Evolutionary conservation across 2,329 filamentous ascomycete species (phyloP), one percentile per base, ranked within the genome.

Genomic region (Sordariomycetes sp.): DNA sequence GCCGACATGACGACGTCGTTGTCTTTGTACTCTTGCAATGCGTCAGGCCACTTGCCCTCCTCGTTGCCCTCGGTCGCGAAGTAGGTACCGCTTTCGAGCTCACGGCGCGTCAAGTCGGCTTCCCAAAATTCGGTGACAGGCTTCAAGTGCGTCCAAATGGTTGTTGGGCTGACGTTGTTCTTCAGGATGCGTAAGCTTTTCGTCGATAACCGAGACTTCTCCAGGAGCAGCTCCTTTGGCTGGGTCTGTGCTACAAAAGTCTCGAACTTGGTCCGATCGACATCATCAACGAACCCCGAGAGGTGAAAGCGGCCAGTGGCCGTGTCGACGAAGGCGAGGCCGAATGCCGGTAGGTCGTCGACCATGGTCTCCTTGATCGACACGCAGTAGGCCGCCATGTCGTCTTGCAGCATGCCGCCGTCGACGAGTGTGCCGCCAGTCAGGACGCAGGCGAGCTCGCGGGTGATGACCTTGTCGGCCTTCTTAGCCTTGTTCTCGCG

Each of bases 341-440:
- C 92, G 54, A 98, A 98, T 0, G 78, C 77, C 5, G 92, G 88
- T 19, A 78, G 66, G 34, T 79, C 82, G 40, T 92, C 77, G 2
- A 76, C 64, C 9, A 83, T 66, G 1, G 75, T 75, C 52, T 90
- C 83, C 54, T 98, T 98, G 61, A 98, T 92, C 2, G 92, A 84
- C 34, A 92, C 86, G 54, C 92, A 98, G 57, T 86, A 96, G 0
- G 87, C 94, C 2, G 92, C 86, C 82, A 94, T 94, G 55, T 98
- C 92, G 50, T 94, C 86, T 55, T 96, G 90, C 26, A 98, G 74
- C 92, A 98, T 98, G 44, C 85, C 80, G 12, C 86, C 88, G 40
- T 98, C 92, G 5, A 98, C 90, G 2, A 98, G 72, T 1, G 92
- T 98, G 21, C 92, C 92, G 6, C 81, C 79, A 0, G 92, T 98